A percentile compares a stretch with the other conserved stretches of the same genome.
Conservation (phyloP, 345 rosid genomes). For the Barbarea vulgaris region DNA sequence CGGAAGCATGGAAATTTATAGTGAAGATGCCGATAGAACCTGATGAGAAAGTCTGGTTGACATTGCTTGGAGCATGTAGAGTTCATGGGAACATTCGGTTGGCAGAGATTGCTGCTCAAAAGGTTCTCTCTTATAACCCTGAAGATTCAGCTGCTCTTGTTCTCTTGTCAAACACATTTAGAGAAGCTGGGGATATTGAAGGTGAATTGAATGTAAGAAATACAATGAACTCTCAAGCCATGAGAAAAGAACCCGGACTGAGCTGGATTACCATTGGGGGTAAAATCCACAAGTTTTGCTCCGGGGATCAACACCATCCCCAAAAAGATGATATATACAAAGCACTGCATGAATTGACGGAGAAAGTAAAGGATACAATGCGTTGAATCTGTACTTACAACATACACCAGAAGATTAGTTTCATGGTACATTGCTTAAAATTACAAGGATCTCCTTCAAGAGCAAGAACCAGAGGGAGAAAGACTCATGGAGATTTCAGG, state of each 20-base stretch:
- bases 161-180: slow-evolving; percentile 56
- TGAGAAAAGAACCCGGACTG: slow-evolving; percentile 62
- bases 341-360: slow-evolving; percentile 38
- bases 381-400: neutral
- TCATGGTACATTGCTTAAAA: neutral
- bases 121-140: slow-evolving; percentile 44
- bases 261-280: slow-evolving; percentile 55
- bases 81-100: slow-evolving; percentile 55
- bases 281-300: slow-evolving; percentile 44
- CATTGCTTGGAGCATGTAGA: slow-evolving; percentile 64
- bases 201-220: slow-evolving; percentile 46
- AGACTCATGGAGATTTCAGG: slow-evolving; percentile 10
- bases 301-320: slow-evolving; percentile 47
- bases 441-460: neutral
- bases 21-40: slow-evolving; percentile 54
- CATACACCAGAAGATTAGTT: neutral
- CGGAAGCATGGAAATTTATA: slow-evolving; percentile 58
- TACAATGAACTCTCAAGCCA: slow-evolving; percentile 45
- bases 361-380: slow-evolving; percentile 21
- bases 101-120: slow-evolving; percentile 57
- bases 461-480: neutral
- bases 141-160: slow-evolving; percentile 52
- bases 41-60: slow-evolving; percentile 54
- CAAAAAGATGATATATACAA: slow-evolving; percentile 44
- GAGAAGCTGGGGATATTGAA: slow-evolving; percentile 49